Base-by-base conservation (phyloP, 2,329 filamentous ascomycete genomes). In the Curvularia sp. region DNA sequence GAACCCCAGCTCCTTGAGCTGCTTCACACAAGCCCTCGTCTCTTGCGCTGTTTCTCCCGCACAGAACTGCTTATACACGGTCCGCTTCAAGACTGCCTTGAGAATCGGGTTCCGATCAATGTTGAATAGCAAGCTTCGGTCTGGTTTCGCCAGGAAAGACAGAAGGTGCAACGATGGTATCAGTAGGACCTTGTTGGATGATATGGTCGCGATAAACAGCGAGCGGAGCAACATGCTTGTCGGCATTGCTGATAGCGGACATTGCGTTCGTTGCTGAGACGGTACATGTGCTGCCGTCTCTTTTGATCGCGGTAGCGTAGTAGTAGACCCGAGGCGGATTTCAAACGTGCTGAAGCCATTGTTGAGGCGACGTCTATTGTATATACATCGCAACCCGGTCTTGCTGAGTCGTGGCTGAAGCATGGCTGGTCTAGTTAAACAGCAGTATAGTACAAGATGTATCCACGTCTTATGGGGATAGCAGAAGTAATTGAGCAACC, bases 61-160 rank as follows among this genome's bases (percentile, higher is more conserved):
- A 75, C 93, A 97, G 74, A 96, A 97, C 70, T 97, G 93, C 39
- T 88, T 87, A 77, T 97, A 97, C 67, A 97, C 91, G 0, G 91
- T 95, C 72, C 88, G 85, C 73, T 92, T 92, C 52, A 97, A 80
- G 41, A 92, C 73, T 53, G 81, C 85, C 42, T 87, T 86, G n/a
- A 96, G 82, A 1, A 94, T 43, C 0, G 86, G 86, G 71, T 96
- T 96, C 49, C 80, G 82, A 70, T 96, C 91, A 3, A 92, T 87
- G 72, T 90, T 71, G 54, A 74, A 81, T 3, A 82, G 51, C 34
- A 72, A 73, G 6, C 61, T 66, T 19, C 77, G 72, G 6, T 69
- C 60, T 4, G 77, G 73, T n/a, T 76, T 74, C 13, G 76, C 72
- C 10, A 81, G 73, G 32, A 80, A 76, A 3, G 75, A 73, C 0